Conservation (phyloP, 345 rosid genomes). For the Citrus australasica region DNA sequence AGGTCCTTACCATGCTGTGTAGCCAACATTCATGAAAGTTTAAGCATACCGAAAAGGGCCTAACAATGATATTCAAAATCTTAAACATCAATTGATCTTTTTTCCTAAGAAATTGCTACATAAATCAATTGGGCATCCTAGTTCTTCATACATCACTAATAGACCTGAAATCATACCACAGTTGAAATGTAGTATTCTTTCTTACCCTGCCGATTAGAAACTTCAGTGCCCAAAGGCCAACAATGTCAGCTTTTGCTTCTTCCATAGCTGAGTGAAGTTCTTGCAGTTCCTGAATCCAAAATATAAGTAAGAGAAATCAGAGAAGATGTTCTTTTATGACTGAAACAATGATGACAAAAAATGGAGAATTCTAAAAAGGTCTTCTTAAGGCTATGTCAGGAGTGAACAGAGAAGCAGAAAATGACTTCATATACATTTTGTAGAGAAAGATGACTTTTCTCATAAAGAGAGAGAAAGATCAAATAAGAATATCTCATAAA, state of each 20-base stretch:
- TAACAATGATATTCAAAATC: not conserved
- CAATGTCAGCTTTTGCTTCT: constrained; percentile 97
- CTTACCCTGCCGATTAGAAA: constrained; percentile 68
- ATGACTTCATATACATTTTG: not conserved
- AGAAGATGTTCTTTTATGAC: not conserved
- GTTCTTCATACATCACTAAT: not conserved
- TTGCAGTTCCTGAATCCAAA: constrained; percentile 69
- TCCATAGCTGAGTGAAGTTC: constrained; percentile 88
- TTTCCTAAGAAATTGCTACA: not conserved
- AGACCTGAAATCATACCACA: not conserved
- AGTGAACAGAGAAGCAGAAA: not conserved
- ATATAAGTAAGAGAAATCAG: not conserved
- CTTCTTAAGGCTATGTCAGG: not conserved
- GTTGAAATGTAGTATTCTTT: not conserved
- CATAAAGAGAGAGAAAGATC: not conserved
- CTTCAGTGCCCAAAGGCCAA: constrained; percentile 94
- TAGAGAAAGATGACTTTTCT: not conserved
- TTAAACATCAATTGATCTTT: not conserved
- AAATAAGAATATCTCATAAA: not conserved
- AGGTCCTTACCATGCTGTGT: not conserved
- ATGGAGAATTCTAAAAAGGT: not conserved
- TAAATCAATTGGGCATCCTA: not conserved
- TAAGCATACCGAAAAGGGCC: not conserved
- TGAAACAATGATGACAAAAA: not conserved
- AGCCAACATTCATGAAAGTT: not conserved